Evolutionary conservation across 2,329 filamentous ascomycete genomes (phyloP), one percentile per base, ranked within the genome.

Genomic region (Myriosclerotinia duriaeana): DNA sequence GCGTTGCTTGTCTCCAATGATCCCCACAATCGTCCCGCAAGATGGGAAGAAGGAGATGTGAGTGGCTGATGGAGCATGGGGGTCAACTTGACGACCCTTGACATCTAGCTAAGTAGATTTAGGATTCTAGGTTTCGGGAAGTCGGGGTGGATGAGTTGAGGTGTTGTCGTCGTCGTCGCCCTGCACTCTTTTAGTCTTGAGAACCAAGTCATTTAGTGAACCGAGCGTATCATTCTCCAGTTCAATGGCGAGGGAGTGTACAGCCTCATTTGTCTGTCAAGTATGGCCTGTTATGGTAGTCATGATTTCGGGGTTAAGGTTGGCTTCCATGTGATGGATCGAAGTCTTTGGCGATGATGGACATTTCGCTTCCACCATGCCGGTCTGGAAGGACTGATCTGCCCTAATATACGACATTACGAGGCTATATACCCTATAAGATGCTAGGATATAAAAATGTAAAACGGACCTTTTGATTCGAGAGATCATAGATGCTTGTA

Each of bases 321-420:
- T n/a, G n/a, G n/a, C n/a, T n/a, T n/a, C n/a, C n/a, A n/a, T n/a
- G n/a, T n/a, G n/a, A n/a, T n/a, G n/a, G 17, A 60, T 38, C 1
- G 58, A 48, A 22, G 9, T 34, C 9, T 42, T 36, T 26, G 56
- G 56, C 36, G 44, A 12, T 60, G 58, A 60, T 36, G 56, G 40
- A 30, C 56, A 59, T 50, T 60, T 38, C 58, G 44, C 58, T 38
- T 50, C 44, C 58, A 50, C 44, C 44, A 60, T 60, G 15, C 15
- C 58, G 58, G 56, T 60, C 44, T 38, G 44, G 44, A 60, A 38
- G 30, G 34, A 12, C 20, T 36, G 44, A 38, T 60, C 44, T 50
- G 44, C 30, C 44, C 34, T n/a, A 9, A 20, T n/a, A 48, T 48
- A 48, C 44, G 17, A n/a, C 7, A 9, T 17, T n/a, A 42, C n/a